A percentile compares a stretch with the other conserved stretches of the same genome.
Evolutionary conservation across 306 rosid species (phyloP).

Genomic region (Quercus glauca): DNA sequence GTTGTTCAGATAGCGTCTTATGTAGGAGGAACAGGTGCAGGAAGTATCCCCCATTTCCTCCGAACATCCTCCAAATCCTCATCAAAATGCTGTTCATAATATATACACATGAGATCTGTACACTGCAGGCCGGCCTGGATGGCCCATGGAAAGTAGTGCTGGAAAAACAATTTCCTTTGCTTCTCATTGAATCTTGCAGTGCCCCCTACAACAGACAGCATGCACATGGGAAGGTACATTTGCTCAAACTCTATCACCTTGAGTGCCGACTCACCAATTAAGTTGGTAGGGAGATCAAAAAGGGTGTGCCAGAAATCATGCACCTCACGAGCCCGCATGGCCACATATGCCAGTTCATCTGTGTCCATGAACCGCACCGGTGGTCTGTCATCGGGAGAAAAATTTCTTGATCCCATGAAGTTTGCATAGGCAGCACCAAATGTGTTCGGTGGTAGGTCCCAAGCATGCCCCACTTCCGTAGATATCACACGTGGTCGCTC

Average conservation of each 20-base stretch:
- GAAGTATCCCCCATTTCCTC: slow-evolving; percentile 71
- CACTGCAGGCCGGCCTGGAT: slow-evolving; percentile 67
- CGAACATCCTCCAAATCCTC: slow-evolving; percentile 81
- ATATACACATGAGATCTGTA: slow-evolving; percentile 84
- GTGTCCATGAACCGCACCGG: slow-evolving; percentile 92
- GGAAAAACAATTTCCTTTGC: slow-evolving; percentile 79
- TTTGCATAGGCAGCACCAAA: slow-evolving; percentile 91
- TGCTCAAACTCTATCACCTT: slow-evolving; percentile 87
- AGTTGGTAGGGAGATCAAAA: slow-evolving; percentile 79
- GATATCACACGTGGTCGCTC: slow-evolving; percentile 77
- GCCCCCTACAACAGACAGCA: slow-evolving; percentile 73
- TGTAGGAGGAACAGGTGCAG: slow-evolving; percentile 51
- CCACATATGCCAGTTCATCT: slow-evolving; percentile 73
- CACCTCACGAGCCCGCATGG: slow-evolving; percentile 91
- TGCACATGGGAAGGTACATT: slow-evolving; percentile 86
- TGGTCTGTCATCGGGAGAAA: slow-evolving; percentile 91
- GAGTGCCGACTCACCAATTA: slow-evolving; percentile 87
- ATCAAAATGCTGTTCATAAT: slow-evolving; percentile 78
- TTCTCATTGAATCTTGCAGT: slow-evolving; percentile 63
- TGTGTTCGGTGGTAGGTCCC: slow-evolving; percentile 79
- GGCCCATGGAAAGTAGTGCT: slow-evolving; percentile 92
- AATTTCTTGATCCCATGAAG: slow-evolving; percentile 96
- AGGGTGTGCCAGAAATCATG: slow-evolving; percentile 97
- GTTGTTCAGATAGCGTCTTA: slow-evolving; percentile 13
- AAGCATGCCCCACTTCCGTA: slow-evolving; percentile 72